A percentile compares a stretch with the other conserved stretches of the same genome.
Evolutionary conservation across 169 alveolate genomes (phyloP).

Genomic region (Plasmodium relictum): DNA sequence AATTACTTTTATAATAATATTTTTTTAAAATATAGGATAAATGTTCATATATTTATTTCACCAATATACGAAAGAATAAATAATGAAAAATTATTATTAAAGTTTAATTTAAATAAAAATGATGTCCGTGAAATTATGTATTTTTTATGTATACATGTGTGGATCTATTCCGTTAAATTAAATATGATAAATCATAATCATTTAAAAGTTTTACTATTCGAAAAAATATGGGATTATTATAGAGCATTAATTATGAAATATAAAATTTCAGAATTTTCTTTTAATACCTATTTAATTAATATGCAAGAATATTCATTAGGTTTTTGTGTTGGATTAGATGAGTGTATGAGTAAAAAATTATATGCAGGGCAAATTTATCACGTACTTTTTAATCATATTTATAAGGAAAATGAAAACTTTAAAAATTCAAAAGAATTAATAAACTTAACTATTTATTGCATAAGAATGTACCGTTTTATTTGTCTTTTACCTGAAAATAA

Average conservation of each 20-base stretch:
- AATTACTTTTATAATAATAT: slow-evolving; percentile 49
- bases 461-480: slow-evolving; percentile 62
- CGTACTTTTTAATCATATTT: slow-evolving; percentile 63
- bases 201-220: slow-evolving; percentile 59
- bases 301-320: slow-evolving; percentile 76
- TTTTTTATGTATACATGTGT: slow-evolving; percentile 72
- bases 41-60: slow-evolving; percentile 56
- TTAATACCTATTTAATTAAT: slow-evolving; percentile 54
- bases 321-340: slow-evolving; percentile 73
- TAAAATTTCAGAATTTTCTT: slow-evolving; percentile 66
- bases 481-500: slow-evolving; percentile 50
- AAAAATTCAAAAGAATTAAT: slow-evolving; percentile 55
- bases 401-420: slow-evolving; percentile 40
- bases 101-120: slow-evolving; percentile 48
- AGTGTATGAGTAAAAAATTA: slow-evolving; percentile 47
- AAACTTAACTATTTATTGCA: slow-evolving; percentile 58
- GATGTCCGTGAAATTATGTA: slow-evolving; percentile 68
- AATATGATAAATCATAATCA: slow-evolving; percentile 44
- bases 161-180: slow-evolving; percentile 71
- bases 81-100: slow-evolving; percentile 28
- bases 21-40: slow-evolving; percentile 21
- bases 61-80: slow-evolving; percentile 74
- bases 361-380: slow-evolving; percentile 59
- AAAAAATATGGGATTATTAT: slow-evolving; percentile 75
- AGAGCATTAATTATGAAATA: slow-evolving; percentile 69